These are phyloP conservation scores for Wickerhamiella lipophila DNA, from an alignment of 805 yeast species.

Conservation along the genomic window DNA sequence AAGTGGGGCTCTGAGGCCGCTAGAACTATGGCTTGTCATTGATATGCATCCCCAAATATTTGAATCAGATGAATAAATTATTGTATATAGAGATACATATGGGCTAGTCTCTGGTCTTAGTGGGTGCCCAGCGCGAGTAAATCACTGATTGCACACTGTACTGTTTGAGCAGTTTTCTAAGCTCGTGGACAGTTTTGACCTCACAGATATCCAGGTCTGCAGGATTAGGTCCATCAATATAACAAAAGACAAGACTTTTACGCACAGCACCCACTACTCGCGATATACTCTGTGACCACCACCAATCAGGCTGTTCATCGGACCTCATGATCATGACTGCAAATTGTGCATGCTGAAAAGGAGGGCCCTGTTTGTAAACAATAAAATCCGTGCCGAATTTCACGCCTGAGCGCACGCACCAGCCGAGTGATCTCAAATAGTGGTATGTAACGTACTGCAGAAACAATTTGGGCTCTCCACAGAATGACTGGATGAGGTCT, in stretches of 20 bases:
- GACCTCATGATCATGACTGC: slow-evolving; percentile 41
- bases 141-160: slow-evolving; percentile 52
- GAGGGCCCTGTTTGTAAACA: slow-evolving; percentile 84
- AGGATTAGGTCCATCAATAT: slow-evolving; percentile 44
- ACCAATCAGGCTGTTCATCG: slow-evolving; percentile 33
- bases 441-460: slow-evolving; percentile 63
- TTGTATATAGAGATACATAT: too few relatives aligned
- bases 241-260: slow-evolving; percentile 59
- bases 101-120: slow-evolving; percentile 60
- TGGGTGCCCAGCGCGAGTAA: slow-evolving; percentile 76
- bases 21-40: slow-evolving; percentile 22
- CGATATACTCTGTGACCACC: slow-evolving; percentile 54
- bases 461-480: slow-evolving; percentile 25
- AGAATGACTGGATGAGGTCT: slow-evolving; percentile 12
- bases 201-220: slow-evolving; percentile 19
- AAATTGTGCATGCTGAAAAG: slow-evolving; percentile 86
- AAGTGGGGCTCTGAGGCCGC: slow-evolving; percentile 33
- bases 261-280: slow-evolving; percentile 82
- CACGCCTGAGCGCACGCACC: slow-evolving; percentile 88
- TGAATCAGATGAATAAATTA: neutral
- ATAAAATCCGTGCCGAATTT: slow-evolving; percentile 85
- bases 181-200: slow-evolving; percentile 18
- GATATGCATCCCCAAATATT: too few relatives aligned
- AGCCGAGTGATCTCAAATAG: slow-evolving; percentile 76
- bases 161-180: slow-evolving; percentile 31